Evolutionary conservation across 208 protist genomes (phyloP).

Genomic region (Acanthamoeba lenticulata): DNA sequence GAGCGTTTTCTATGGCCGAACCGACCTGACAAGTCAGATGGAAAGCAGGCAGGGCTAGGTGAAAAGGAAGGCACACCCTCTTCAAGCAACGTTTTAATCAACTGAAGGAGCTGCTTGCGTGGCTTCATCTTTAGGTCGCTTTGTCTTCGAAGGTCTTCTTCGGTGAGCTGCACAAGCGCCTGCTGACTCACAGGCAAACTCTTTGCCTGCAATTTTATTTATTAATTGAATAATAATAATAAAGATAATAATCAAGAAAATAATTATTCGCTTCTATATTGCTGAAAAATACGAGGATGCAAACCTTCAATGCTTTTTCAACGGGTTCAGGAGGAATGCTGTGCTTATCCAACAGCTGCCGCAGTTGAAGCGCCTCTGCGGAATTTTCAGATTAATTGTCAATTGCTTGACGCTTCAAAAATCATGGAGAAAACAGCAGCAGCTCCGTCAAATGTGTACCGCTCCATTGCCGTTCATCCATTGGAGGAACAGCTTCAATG

Average conservation of each 20-base stretch:
- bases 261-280: too few relatives aligned
- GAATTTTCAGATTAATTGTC: neutral
- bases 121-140: slow-evolving; percentile 50
- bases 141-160: neutral
- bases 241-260: too few relatives aligned
- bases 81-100: neutral
- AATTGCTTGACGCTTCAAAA: neutral
- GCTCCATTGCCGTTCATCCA: slow-evolving; percentile 2
- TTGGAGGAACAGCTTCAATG: slow-evolving; percentile 23
- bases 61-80: neutral
- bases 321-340: neutral
- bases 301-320: slow-evolving; percentile 17
- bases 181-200: slow-evolving; percentile 2
- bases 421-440: neutral
- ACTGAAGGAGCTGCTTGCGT: slow-evolving; percentile 19
- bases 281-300: neutral
- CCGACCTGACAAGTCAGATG: neutral
- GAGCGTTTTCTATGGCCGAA: neutral
- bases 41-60: neutral
- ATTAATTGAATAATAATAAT: neutral
- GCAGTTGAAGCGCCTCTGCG: slow-evolving; percentile 23
- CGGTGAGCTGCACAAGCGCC: neutral
- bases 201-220: neutral
- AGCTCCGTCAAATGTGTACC: neutral
- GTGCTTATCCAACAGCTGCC: slow-evolving; percentile 29